A percentile compares a stretch with the other conserved stretches of the same genome.
Evolutionary conservation across 2,329 filamentous ascomycete species (phyloP).

Genomic region (Pochonia chlamydosporia): DNA sequence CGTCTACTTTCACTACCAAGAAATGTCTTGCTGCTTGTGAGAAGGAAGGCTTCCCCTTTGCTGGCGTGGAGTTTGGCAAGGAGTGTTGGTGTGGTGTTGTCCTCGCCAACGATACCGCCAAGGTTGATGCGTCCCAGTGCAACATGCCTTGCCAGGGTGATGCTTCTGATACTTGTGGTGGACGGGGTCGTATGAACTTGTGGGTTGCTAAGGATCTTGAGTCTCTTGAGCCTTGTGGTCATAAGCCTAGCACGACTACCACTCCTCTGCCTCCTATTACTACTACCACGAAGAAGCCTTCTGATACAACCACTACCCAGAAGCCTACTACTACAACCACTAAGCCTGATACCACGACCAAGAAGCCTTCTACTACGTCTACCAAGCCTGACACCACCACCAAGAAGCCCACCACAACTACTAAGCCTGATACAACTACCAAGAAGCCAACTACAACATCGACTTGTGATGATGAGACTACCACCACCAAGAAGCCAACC

Average conservation of each 20-base stretch:
- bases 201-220: constrained; percentile 43
- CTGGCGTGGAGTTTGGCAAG: constrained; percentile 41
- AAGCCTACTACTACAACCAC: not conserved
- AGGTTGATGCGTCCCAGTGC: constrained; percentile 35
- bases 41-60: constrained; percentile 38
- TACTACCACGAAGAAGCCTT: constrained; percentile 7
- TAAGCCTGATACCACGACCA: constrained; percentile 11
- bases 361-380: not conserved
- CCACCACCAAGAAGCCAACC: not conserved
- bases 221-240: constrained; percentile 45
- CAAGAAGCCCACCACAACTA: constrained; percentile 15
- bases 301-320: constrained; percentile 8
- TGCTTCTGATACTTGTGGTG: constrained; percentile 35
- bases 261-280: constrained; percentile 18
- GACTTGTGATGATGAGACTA: constrained; percentile 13
- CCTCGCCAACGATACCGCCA: constrained; percentile 39
- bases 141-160: constrained; percentile 47
- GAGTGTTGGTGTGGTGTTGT: constrained; percentile 49
- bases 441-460: constrained; percentile 11
- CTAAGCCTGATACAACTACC: constrained; percentile 21
- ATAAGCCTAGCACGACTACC: constrained; percentile 17
- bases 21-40: constrained; percentile 37
- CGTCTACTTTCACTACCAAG: constrained; percentile 33
- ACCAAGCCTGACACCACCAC: constrained; percentile 5
- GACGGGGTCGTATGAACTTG: constrained; percentile 33